Base-by-base conservation (phyloP, 768 basidiomycete genomes). In the Paxillus rubicundulus region DNA sequence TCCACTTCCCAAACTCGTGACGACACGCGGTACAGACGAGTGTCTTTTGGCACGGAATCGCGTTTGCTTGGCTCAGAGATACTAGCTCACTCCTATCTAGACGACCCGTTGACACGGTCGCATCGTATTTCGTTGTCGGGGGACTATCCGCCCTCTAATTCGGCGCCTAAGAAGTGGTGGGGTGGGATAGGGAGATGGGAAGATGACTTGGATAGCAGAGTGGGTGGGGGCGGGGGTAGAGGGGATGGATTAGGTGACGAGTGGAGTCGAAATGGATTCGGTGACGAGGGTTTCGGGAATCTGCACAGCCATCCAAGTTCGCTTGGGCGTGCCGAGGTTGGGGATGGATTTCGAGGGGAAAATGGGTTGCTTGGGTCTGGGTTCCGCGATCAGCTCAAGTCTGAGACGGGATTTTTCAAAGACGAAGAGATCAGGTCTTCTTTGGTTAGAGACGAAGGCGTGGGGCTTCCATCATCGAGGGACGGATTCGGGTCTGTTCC, bases 391-490 rank as follows among this genome's bases (percentile, higher is more conserved):
- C 30, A 10, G 30, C 24, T 32, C 30, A 12, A 12, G 12, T 33
- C 3, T 5, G 33, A 13, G 10, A 14, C 60, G 42, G 34, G 51
- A 7, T 36, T 51, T 4, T 63, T 65, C 42, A 9, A 53, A 36
- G 53, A 65, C 8, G 63, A 64, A 4, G 60, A 60, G 32, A 59
- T 64, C 53, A 45, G 45, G n/a, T 61, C 55, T 3, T 65, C 62
- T 10, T 55, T 64, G 38, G 53, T 56, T 17, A 45, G 44, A 21
- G 1, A 20, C 5, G 41, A 5, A 10, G 21, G 10, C 13, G 21
- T 30, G 9, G 44, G 37, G 30, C 3, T 30, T 0, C 30, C 30
- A 5, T 30, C 30, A 30, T 30, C 10, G 30, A 30, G 30, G 9
- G 30, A 30, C 30, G 30, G 30, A 5, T 10, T 30, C 30, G 30